phyloP scores from a whole-genome alignment of 768 basidiomycete species.

The Dioszegia aurantiaca region DNA sequence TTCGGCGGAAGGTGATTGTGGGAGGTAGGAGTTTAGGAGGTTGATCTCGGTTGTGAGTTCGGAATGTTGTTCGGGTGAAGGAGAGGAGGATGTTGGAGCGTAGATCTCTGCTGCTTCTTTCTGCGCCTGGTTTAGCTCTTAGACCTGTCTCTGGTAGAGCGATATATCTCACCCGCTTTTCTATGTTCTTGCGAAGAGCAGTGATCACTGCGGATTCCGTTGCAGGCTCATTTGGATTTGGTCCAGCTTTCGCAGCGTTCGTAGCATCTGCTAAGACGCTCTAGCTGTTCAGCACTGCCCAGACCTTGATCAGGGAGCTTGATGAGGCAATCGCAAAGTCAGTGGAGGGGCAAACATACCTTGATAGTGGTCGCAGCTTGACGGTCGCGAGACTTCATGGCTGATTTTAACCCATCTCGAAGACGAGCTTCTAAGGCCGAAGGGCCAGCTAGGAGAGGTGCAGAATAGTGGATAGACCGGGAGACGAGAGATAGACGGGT shows the following conservation, averaged over 20 bases:
- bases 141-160: background rate
- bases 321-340: no score
- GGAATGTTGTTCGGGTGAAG: constrained; percentile 41
- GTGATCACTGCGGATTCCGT: constrained; percentile 39
- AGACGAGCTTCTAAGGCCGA: constrained; percentile 35
- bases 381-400: constrained; percentile 49
- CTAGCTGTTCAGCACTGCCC: background rate
- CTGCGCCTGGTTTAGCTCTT: constrained; percentile 20
- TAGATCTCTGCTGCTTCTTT: constrained; percentile 47
- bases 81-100: constrained; percentile 33
- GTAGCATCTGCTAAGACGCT: constrained; percentile 47
- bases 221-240: constrained; percentile 42
- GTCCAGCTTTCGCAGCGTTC: constrained; percentile 43
- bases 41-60: constrained; percentile 38
- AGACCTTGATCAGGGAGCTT: background rate
- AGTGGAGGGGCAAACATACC: constrained; percentile 34
- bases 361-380: constrained; percentile 40
- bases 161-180: constrained; percentile 39
- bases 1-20: constrained; percentile 30
- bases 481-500: background rate
- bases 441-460: background rate
- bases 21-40: constrained; percentile 44
- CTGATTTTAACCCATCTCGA: constrained; percentile 48
- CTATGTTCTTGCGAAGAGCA: constrained; percentile 45
- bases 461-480: constrained; percentile 4